These are phyloP conservation scores for Discostella stelligeroides DNA, from an alignment of 108 stramenopile genomes.

Conservation along the genomic window DNA sequence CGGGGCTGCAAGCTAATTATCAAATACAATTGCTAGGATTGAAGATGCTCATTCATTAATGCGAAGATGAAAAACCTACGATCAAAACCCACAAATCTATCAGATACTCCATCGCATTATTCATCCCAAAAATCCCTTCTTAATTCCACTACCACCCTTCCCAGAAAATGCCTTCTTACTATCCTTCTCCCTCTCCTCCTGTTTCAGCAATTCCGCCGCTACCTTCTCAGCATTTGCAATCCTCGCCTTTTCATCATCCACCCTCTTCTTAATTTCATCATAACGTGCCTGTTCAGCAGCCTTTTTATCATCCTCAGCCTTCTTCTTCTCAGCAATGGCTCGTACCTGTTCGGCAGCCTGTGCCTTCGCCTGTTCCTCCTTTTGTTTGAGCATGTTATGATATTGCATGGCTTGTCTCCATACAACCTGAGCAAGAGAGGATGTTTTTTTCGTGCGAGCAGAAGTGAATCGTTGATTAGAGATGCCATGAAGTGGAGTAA, in stretches of 20 bases:
- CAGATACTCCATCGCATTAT: too few relatives aligned
- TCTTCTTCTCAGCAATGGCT: slow-evolving; percentile 58
- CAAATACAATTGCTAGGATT: too few relatives aligned
- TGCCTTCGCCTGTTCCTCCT: slow-evolving; percentile 72
- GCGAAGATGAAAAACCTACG: too few relatives aligned
- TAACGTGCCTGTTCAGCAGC: slow-evolving; percentile 52
- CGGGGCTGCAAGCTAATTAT: too few relatives aligned
- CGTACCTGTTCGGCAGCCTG: slow-evolving; percentile 55
- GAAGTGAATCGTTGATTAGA: neutral
- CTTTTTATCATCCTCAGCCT: slow-evolving; percentile 23
- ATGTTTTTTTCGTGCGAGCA: too few relatives aligned
- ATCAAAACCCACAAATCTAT: too few relatives aligned
- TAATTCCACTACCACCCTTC: slow-evolving; percentile 56
- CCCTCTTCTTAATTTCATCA: slow-evolving; percentile 41
- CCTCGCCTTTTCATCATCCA: slow-evolving; percentile 49
- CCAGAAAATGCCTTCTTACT: slow-evolving; percentile 70
- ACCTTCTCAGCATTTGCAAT: slow-evolving; percentile 55
- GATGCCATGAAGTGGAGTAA: slow-evolving; percentile 3
- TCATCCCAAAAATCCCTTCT: slow-evolving; percentile 78
- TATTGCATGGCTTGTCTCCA: slow-evolving; percentile 96
- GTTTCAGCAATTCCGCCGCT: slow-evolving; percentile 67
- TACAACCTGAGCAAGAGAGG: slow-evolving; percentile 56
- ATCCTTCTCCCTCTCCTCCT: slow-evolving; percentile 74
- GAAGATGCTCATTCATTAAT: too few relatives aligned
- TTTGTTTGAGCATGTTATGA: slow-evolving; percentile 86